A percentile compares a stretch with the other conserved stretches of the same genome.
phyloP scores from a whole-genome alignment of 1,139 yeast species.

The Diutina sp. region DNA sequence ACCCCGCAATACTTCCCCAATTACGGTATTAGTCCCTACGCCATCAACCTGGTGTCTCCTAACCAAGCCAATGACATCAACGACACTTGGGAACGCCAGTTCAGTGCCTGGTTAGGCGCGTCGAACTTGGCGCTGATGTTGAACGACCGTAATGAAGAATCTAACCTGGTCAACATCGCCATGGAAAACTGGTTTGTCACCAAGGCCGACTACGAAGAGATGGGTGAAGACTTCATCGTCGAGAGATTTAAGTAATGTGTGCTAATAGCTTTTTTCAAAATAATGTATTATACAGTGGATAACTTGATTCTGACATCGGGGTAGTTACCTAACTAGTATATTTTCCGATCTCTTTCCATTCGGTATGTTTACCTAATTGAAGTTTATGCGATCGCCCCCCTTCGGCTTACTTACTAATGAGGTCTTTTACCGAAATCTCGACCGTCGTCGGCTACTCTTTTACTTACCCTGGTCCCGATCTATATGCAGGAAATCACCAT shows the following conservation, averaged over 20 bases:
- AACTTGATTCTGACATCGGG: background rate
- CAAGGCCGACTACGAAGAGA: slow-evolving; percentile 45
- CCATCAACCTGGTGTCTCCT: slow-evolving; percentile 12
- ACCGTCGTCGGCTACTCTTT: no score
- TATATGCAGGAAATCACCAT: background rate
- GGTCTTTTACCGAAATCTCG: no score
- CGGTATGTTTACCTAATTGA: no score
- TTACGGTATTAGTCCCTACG: slow-evolving; percentile 24
- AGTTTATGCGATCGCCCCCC: no score
- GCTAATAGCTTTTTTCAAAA: background rate
- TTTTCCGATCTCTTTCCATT: no score
- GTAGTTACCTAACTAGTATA: no score
- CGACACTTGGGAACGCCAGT: slow-evolving; percentile 39
- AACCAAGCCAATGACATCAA: slow-evolving; percentile 17
- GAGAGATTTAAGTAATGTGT: slow-evolving; percentile 39
- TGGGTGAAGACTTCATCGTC: slow-evolving; percentile 42
- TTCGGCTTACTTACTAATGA: no score
- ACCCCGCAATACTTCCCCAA: slow-evolving; percentile 37
- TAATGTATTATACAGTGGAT: background rate
- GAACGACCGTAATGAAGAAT: slow-evolving; percentile 20
- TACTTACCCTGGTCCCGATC: no score
- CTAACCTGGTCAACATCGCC: slow-evolving; percentile 23
- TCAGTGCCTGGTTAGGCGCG: slow-evolving; percentile 58
- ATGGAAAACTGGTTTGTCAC: slow-evolving; percentile 43
- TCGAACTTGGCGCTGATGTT: slow-evolving; percentile 45